phyloP scores from a whole-genome alignment of 2,329 filamentous ascomycete species.

The Xylariaceae sp. region DNA sequence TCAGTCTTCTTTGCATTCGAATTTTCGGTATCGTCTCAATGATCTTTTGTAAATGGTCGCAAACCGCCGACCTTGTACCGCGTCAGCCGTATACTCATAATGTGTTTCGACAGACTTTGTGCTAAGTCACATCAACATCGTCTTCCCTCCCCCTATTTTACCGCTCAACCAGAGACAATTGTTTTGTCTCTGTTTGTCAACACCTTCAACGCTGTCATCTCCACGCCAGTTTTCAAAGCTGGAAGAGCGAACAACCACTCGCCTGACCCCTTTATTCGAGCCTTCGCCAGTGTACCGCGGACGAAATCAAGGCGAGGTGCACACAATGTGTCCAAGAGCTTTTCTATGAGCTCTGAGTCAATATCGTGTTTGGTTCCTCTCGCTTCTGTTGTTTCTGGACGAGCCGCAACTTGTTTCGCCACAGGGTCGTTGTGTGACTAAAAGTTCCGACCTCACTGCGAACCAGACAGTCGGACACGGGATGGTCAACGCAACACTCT shows the following conservation, averaged over 20 bases:
- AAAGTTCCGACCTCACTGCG: too few relatives aligned
- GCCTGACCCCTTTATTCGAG: constrained; percentile 4
- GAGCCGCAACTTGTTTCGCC: too few relatives aligned
- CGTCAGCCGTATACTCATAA: constrained; percentile 1
- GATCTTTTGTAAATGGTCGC: constrained; percentile 7
- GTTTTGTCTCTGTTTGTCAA: background rate
- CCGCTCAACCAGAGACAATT: constrained; percentile 5
- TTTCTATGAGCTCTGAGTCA: too few relatives aligned
- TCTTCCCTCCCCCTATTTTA: constrained; percentile 7
- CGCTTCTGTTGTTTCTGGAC: too few relatives aligned
- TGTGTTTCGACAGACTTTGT: background rate
- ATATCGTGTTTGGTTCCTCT: too few relatives aligned
- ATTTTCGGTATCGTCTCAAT: constrained; percentile 2
- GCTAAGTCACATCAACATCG: constrained; percentile 10
- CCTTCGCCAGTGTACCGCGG: constrained; percentile 2
- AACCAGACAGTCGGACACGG: too few relatives aligned
- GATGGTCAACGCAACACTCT: too few relatives aligned
- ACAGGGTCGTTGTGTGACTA: too few relatives aligned
- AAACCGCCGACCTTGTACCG: constrained; percentile 7
- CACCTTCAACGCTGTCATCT: background rate
- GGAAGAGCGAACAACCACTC: constrained; percentile 1
- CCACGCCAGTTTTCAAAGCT: constrained; percentile 4
- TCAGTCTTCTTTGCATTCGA: constrained; percentile 1
- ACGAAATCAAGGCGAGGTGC: constrained; percentile 3
- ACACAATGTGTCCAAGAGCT: background rate